phyloP scores from a whole-genome alignment of 2,329 filamentous ascomycete genomes.

The Aureobasidium melanogenum region DNA sequence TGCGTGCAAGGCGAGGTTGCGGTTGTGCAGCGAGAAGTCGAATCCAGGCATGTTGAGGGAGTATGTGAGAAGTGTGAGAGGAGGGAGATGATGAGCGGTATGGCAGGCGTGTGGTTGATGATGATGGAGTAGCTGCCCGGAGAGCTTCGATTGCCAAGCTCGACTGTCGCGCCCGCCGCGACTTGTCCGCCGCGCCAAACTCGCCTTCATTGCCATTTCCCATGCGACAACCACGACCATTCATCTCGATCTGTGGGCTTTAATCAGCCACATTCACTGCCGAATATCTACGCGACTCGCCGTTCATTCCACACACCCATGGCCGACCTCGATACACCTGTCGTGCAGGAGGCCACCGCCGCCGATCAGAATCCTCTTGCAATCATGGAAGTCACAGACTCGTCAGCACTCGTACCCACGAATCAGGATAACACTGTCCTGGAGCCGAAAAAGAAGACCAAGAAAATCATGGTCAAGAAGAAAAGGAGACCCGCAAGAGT shows the following conservation, averaged over 20 bases:
- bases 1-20: constrained; percentile 92
- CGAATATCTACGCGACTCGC: not conserved
- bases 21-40: constrained; percentile 99
- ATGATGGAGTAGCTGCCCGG: not conserved
- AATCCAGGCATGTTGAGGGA: constrained; percentile 71
- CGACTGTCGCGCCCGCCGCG: not conserved
- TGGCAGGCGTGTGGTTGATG: not conserved
- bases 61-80: not conserved
- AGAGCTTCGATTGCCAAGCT: not conserved
- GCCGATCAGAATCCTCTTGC: not conserved
- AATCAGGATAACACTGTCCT: constrained; percentile 14
- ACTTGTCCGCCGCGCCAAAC: not conserved
- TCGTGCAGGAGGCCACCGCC: constrained; percentile 1
- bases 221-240: not conserved
- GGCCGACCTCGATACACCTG: constrained; percentile 16
- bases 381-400: constrained; percentile 11
- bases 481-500: constrained; percentile 84
- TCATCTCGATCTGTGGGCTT: not conserved
- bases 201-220: not conserved
- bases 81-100: not conserved
- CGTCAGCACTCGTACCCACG: constrained; percentile 14
- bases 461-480: constrained; percentile 86
- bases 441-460: constrained; percentile 48
- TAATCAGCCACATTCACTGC: not conserved
- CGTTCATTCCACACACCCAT: not conserved